Conservation (phyloP, 768 basidiomycete species). For the Agrocybe praecox region DNA sequence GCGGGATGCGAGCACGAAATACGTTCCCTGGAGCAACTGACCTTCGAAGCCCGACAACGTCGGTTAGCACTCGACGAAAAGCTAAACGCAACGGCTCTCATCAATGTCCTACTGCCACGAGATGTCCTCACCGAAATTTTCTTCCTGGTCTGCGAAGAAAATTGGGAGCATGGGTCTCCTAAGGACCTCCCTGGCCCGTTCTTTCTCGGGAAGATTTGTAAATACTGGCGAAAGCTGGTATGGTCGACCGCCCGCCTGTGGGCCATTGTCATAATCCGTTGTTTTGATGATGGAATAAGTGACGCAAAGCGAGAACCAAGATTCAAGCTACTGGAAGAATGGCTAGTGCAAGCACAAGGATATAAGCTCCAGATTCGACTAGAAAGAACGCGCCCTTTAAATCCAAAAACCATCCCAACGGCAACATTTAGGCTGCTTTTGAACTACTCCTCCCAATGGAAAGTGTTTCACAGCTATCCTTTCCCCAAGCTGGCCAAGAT, state of each 20-base stretch:
- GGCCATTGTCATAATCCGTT: conserved; percentile 1
- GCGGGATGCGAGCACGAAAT: background rate
- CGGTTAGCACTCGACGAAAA: background rate
- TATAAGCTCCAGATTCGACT: too few species aligned
- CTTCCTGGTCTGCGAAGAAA: background rate
- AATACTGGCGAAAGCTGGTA: background rate
- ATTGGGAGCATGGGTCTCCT: background rate
- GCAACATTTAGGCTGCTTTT: too few species aligned
- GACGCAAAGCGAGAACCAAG: too few species aligned
- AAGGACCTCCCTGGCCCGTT: background rate
- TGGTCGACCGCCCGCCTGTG: conserved; percentile 3
- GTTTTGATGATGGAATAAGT: background rate
- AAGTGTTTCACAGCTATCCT: too few species aligned
- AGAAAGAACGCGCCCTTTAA: too few species aligned
- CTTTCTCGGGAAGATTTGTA: conserved; percentile 1
- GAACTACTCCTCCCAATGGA: too few species aligned
- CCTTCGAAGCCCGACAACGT: background rate
- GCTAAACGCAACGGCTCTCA: background rate
- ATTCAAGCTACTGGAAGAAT: too few species aligned
- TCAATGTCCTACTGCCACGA: background rate
- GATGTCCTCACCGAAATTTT: conserved; percentile 3
- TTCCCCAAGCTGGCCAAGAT: too few species aligned
- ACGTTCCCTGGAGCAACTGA: background rate
- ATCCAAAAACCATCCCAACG: too few species aligned
- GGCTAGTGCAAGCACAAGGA: too few species aligned